Evolutionary conservation across 2,329 filamentous ascomycete species (phyloP).

Genomic region (Eutypa lata): DNA sequence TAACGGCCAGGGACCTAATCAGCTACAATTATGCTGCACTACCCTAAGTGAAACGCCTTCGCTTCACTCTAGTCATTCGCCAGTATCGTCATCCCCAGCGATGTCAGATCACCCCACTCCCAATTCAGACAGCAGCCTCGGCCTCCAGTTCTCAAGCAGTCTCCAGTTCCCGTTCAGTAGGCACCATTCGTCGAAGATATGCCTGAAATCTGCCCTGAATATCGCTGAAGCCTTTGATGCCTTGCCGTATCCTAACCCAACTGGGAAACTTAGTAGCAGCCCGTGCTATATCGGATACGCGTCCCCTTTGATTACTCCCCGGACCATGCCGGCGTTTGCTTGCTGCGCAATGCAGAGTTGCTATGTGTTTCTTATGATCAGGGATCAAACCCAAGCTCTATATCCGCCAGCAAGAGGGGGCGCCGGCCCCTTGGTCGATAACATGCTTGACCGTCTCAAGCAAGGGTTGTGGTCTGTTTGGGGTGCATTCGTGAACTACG

Average conservation of each 20-base stretch:
- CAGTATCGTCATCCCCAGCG: conserved; percentile 25
- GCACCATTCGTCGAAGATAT: conserved; percentile 46
- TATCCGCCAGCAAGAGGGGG: conserved; percentile 25
- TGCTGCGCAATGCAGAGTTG: conserved; percentile 46
- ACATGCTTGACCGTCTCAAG: conserved; percentile 37
- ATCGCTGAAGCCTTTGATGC: conserved; percentile 44
- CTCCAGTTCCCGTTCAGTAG: conserved; percentile 40
- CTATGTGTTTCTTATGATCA: conserved; percentile 41
- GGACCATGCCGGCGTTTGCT: conserved; percentile 43
- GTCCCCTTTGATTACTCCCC: conserved; percentile 37
- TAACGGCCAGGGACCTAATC: conserved; percentile 26
- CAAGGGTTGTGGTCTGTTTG: conserved; percentile 39
- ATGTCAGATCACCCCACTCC: conserved; percentile 26
- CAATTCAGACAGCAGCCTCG: conserved; percentile 15
- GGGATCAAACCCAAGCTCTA: conserved; percentile 37
- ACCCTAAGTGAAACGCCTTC: conserved; percentile 22
- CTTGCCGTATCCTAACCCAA: conserved; percentile 44
- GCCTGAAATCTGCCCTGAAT: conserved; percentile 45
- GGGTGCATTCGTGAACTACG: conserved; percentile 40
- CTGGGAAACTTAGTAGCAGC: conserved; percentile 29
- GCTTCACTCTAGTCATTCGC: conserved; percentile 16
- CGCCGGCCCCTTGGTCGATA: conserved; percentile 26
- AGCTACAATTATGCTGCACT: conserved; percentile 35
- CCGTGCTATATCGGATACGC: conserved; percentile 33
- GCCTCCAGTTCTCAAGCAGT: conserved; percentile 11